Evolutionary conservation across 2,329 filamentous ascomycete species (phyloP), one percentile per base, ranked within the genome.

Genomic region (Neonectria hederae): DNA sequence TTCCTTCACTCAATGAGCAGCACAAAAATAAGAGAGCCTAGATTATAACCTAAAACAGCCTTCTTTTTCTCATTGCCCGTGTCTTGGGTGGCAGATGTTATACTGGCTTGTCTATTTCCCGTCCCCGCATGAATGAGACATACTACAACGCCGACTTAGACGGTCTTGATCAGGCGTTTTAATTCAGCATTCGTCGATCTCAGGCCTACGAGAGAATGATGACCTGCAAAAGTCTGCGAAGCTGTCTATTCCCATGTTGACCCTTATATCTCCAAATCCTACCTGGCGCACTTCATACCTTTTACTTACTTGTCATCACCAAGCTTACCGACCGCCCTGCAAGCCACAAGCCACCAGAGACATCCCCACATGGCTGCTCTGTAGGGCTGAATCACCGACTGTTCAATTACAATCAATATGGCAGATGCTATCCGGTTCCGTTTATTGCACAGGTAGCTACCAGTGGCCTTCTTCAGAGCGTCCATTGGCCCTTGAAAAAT

Each of bases 361-460:
- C 54, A 57, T 17, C 35, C 53, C 22, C 35, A 24, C 28, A 19
- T 17, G 1, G 21, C n/a, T 11, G 17, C 35, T 6, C 14, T n/a
- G 38, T n/a, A 55, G 53, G 53, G 54, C 54, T 48, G 53, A 55
- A 14, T 21, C 22, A n/a, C 21, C 26, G 24, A 30, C 19, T 19
- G 9, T 5, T n/a, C 13, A 2, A 19, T 19, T 60, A 57, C 62
- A 56, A 60, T 48, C 40, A 54, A 64, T 64, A 60, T 56, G 62
- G 53, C 17, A 26, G 26, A n/a, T n/a, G n/a, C n/a, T 10, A 26
- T 38, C 19, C 28, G 54, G 52, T 6, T 63, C 35, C 51, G 24
- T 7, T 10, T 9, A 28, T 38, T 49, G 32, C 57, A 24, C n/a
- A 1, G 19, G 48, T 53, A 38, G 35, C 48, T 51, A 17, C 35